Evolutionary conservation across 495 filamentous ascomycete species (phyloP).

Genomic region (Antarctomyces pellizariae): DNA sequence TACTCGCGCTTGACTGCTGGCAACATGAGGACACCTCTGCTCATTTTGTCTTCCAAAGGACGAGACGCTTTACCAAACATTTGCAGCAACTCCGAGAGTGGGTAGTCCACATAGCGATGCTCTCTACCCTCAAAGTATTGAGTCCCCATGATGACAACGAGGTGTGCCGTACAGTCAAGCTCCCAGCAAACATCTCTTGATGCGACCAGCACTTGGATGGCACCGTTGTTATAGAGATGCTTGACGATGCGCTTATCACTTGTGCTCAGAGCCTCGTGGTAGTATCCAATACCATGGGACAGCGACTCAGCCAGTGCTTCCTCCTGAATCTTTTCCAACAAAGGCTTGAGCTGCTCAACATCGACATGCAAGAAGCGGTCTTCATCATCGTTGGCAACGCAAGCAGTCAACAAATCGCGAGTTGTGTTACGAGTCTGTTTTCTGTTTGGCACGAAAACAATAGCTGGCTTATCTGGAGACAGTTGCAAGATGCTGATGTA

Average conservation of each 20-base stretch:
- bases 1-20: constrained; percentile 86
- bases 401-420: constrained; percentile 68
- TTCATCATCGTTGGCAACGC: constrained; percentile 72
- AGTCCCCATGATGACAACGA: constrained; percentile 96
- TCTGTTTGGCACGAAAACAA: constrained; percentile 77
- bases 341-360: constrained; percentile 52
- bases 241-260: constrained; percentile 86
- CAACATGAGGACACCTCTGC: constrained; percentile 84
- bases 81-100: constrained; percentile 89
- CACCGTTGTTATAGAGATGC: constrained; percentile 74
- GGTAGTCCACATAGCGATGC: constrained; percentile 94
- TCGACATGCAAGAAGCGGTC: constrained; percentile 78
- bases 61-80: constrained; percentile 94
- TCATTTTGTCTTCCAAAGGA: constrained; percentile 50
- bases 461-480: constrained; percentile 67
- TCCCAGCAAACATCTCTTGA: constrained; percentile 97
- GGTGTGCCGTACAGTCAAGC: constrained; percentile 61
- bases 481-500: constrained; percentile 69
- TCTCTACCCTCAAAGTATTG: constrained; percentile 95
- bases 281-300: constrained; percentile 93
- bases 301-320: constrained; percentile 69
- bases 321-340: constrained; percentile 65
- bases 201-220: constrained; percentile 79
- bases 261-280: constrained; percentile 72
- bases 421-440: constrained; percentile 82